phyloP scores from a whole-genome alignment of 176 grass and related monocot genomes.

The Carex cristatella region DNA sequence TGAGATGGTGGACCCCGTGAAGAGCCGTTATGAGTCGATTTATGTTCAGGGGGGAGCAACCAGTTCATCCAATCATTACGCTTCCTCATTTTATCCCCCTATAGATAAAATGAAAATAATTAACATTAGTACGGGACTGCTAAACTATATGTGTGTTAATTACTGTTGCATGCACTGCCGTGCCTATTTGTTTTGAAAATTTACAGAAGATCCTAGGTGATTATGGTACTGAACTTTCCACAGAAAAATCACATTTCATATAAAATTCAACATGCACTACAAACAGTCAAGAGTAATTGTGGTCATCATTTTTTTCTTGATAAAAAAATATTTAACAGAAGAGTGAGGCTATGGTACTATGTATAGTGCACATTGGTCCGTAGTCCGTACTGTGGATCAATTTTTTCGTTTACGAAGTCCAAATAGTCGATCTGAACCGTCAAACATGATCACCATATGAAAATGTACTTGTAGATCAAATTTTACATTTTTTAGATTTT shows the following conservation, averaged over 20 bases:
- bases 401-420: too few species aligned
- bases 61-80: slow-evolving; percentile 65
- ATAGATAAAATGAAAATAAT: slow-evolving; percentile 2
- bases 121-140: background rate
- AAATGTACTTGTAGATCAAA: too few species aligned
- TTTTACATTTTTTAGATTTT: too few species aligned
- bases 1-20: slow-evolving; percentile 28
- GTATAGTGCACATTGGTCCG: too few species aligned
- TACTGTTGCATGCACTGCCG: background rate
- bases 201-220: background rate
- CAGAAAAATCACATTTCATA: background rate
- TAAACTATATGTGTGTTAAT: background rate
- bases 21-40: slow-evolving; percentile 32
- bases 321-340: background rate
- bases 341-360: too few species aligned
- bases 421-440: too few species aligned
- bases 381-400: too few species aligned
- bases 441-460: too few species aligned
- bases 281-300: background rate
- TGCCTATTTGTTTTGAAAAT: background rate
- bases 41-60: slow-evolving; percentile 47
- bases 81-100: slow-evolving; percentile 83
- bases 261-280: background rate
- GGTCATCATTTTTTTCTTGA: background rate
- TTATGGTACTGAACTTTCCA: background rate